Conservation (phyloP, 352 stramenopile genomes). For the Globisporangium canariense region DNA sequence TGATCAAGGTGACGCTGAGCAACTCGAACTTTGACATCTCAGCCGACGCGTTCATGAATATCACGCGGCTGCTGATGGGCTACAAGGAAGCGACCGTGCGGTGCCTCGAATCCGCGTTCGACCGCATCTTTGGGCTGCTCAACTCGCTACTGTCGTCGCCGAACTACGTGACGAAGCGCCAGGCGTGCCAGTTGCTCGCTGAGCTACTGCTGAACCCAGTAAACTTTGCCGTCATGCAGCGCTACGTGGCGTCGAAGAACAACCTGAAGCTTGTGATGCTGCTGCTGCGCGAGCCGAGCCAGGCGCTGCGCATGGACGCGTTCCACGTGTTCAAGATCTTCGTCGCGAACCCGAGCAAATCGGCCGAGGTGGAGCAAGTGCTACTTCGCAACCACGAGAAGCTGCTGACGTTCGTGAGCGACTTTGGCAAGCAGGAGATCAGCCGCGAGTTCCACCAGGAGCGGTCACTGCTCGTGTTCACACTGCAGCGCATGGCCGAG, state of each 20-base stretch:
- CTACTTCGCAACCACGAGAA: conserved; percentile 76
- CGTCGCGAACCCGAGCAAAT: conserved; percentile 84
- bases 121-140: conserved; percentile 64
- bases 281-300: conserved; percentile 68
- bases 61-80: conserved; percentile 60
- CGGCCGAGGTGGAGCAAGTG: conserved; percentile 63
- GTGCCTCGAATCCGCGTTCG: conserved; percentile 51
- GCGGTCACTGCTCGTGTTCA: conserved; percentile 67
- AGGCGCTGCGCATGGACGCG: conserved; percentile 75
- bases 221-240: conserved; percentile 79
- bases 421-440: conserved; percentile 72
- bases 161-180: conserved; percentile 76
- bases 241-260: conserved; percentile 61
- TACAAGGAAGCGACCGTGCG: conserved; percentile 57
- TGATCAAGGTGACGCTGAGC: conserved; percentile 70
- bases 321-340: conserved; percentile 90
- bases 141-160: conserved; percentile 56
- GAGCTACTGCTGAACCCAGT: conserved; percentile 71
- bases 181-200: conserved; percentile 66
- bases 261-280: conserved; percentile 80
- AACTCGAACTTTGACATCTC: conserved; percentile 85
- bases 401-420: conserved; percentile 66
- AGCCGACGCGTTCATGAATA: conserved; percentile 79
- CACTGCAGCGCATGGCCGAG: conserved; percentile 58
- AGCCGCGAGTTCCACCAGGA: conserved; percentile 78